phyloP scores from a whole-genome alignment of 352 stramenopile species.

The Phytophthora europaea region DNA sequence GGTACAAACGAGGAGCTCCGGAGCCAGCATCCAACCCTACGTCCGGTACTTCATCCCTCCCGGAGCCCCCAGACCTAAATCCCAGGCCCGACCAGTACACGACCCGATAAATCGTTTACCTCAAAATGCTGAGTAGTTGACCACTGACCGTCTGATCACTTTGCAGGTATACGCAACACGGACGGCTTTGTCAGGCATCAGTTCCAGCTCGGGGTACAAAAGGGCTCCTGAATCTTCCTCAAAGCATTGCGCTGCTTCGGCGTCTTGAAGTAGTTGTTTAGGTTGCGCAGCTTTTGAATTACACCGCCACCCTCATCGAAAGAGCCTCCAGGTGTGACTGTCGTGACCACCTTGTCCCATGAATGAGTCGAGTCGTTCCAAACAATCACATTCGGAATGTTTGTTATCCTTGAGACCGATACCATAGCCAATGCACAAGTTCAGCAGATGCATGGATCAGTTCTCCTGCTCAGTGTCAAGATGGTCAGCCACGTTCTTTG shows the following conservation, averaged over 20 bases:
- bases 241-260: background rate
- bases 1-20: too few species aligned
- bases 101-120: too few species aligned
- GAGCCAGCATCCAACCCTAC: too few species aligned
- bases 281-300: background rate
- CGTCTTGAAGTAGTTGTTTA: slow-evolving; percentile 6
- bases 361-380: background rate
- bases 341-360: slow-evolving; percentile 3
- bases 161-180: slow-evolving; percentile 12
- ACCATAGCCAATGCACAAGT: slow-evolving; percentile 19
- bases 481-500: slow-evolving; percentile 3
- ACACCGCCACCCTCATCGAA: background rate
- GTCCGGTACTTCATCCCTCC: too few species aligned
- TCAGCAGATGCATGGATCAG: slow-evolving; percentile 20
- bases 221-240: background rate
- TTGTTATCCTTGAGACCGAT: slow-evolving; percentile 24
- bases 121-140: slow-evolving; percentile 9
- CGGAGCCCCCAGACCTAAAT: too few species aligned
- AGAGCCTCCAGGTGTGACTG: background rate
- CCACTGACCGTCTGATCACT: background rate
- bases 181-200: background rate
- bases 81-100: too few species aligned
- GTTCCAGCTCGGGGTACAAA: background rate
- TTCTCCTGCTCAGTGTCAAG: slow-evolving; percentile 19
- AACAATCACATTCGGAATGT: background rate